A percentile compares a stretch with the other conserved stretches of the same genome.
Evolutionary conservation across 164 flowering plant species (phyloP).

Genomic region (Malania oleifera): DNA sequence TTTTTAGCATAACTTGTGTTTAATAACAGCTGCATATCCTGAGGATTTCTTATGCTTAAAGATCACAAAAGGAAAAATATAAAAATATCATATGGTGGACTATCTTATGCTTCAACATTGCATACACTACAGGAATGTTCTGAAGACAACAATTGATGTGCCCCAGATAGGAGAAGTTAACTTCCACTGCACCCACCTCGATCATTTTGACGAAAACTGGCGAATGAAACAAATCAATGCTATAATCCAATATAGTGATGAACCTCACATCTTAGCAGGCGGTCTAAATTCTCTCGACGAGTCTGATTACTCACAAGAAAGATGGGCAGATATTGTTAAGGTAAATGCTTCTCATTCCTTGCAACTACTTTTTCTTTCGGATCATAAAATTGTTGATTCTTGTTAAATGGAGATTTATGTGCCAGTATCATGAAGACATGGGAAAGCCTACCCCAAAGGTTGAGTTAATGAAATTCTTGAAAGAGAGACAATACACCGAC

Average conservation of each 20-base stretch:
- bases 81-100: no score
- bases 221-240: slow-evolving; percentile 94
- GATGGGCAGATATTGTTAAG: slow-evolving; percentile 92
- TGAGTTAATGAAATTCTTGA: slow-evolving; percentile 77
- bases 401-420: not conserved
- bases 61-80: no score
- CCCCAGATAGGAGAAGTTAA: slow-evolving; percentile 73
- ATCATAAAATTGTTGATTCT: no score
- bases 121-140: slow-evolving; percentile 93
- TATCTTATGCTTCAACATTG: no score
- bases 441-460: slow-evolving; percentile 88
- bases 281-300: slow-evolving; percentile 86
- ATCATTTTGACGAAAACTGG: slow-evolving; percentile 92
- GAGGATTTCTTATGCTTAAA: no score
- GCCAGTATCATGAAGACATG: slow-evolving; percentile 87
- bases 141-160: slow-evolving; percentile 81
- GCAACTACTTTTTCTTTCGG: no score
- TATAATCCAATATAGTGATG: slow-evolving; percentile 52
- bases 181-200: slow-evolving; percentile 84
- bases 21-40: no score
- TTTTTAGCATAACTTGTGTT: no score
- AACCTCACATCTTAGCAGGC: slow-evolving; percentile 82
- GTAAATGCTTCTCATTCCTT: no score
- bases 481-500: slow-evolving; percentile 63
- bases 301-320: slow-evolving; percentile 77